Evolutionary conservation across 2,329 filamentous ascomycete species (phyloP).

Genomic region (Paradendryphiella salina): DNA sequence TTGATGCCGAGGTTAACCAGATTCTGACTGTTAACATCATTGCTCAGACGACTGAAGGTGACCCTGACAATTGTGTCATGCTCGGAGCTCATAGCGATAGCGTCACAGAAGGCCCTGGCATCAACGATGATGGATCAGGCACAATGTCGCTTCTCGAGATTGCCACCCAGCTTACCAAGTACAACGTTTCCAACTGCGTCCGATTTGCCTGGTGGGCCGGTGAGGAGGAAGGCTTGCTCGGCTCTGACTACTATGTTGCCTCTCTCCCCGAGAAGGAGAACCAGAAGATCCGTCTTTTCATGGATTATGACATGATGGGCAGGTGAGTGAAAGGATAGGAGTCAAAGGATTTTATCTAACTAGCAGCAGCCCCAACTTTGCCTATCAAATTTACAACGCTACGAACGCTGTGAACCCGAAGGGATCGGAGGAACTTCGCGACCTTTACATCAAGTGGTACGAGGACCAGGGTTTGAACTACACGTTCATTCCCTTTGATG

Average conservation of each 20-base stretch:
- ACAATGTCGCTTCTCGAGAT: constrained; percentile 48
- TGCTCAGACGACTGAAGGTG: constrained; percentile 46
- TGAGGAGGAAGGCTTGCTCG: constrained; percentile 49
- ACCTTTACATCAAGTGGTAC: constrained; percentile 48
- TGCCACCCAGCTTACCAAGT: constrained; percentile 47
- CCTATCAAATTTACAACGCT: constrained; percentile 48
- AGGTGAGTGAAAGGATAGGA: constrained; percentile 1
- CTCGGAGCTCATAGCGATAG: constrained; percentile 49
- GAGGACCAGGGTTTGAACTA: constrained; percentile 43
- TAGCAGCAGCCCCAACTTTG: constrained; percentile 39
- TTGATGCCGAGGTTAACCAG: constrained; percentile 55
- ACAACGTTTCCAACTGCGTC: constrained; percentile 47
- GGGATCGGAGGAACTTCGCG: constrained; percentile 44
- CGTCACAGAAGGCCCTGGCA: constrained; percentile 48
- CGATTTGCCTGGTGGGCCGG: constrained; percentile 48
- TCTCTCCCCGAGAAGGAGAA: constrained; percentile 42
- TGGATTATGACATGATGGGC: constrained; percentile 52
- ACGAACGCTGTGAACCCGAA: constrained; percentile 44
- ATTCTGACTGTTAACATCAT: constrained; percentile 54
- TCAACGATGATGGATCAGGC: constrained; percentile 50
- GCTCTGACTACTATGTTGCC: constrained; percentile 47
- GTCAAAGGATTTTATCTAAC: too few relatives aligned
- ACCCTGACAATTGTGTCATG: constrained; percentile 48
- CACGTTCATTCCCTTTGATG: constrained; percentile 48
- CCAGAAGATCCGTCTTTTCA: constrained; percentile 48